phyloP scores from a whole-genome alignment of 2,329 filamentous ascomycete genomes.

The Penicillium sp. region DNA sequence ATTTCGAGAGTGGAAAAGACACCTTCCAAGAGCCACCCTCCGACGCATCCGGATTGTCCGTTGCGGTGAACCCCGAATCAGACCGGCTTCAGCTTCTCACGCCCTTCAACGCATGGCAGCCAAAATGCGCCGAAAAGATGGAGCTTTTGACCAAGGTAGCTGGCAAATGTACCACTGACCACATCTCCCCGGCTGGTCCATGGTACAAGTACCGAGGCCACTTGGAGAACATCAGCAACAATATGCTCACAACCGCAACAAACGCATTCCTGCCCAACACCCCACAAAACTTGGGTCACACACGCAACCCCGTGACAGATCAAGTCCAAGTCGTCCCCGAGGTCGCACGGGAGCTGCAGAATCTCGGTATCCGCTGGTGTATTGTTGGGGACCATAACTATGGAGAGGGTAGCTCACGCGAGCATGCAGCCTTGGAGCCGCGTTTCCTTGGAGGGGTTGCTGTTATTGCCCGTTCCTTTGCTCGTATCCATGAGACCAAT shows the following conservation, averaged over 20 bases:
- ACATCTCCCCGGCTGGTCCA: slow-evolving; percentile 82
- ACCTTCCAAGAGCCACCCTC: slow-evolving; percentile 37
- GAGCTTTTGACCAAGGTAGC: slow-evolving; percentile 91
- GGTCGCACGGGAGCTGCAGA: slow-evolving; percentile 93
- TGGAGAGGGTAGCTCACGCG: slow-evolving; percentile 90
- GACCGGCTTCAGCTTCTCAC: slow-evolving; percentile 20
- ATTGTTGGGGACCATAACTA: slow-evolving; percentile 98
- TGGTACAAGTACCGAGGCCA: slow-evolving; percentile 99
- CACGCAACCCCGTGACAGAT: slow-evolving; percentile 66
- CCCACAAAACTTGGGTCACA: slow-evolving; percentile 29
- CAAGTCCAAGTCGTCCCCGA: slow-evolving; percentile 82
- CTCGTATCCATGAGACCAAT: slow-evolving; percentile 99
- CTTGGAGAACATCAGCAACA: slow-evolving; percentile 99
- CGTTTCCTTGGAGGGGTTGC: slow-evolving; percentile 91
- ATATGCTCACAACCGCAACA: slow-evolving; percentile 96
- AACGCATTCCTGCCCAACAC: slow-evolving; percentile 58
- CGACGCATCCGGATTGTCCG: slow-evolving; percentile 8
- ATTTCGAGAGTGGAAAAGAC: slow-evolving; percentile 71
- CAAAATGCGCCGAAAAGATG: slow-evolving; percentile 70
- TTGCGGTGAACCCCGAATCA: slow-evolving; percentile 13
- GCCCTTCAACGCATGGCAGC: slow-evolving; percentile 16
- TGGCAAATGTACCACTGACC: slow-evolving; percentile 92
- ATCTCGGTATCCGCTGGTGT: slow-evolving; percentile 89
- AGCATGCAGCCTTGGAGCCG: slow-evolving; percentile 95
- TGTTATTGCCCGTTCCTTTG: slow-evolving; percentile 90